Evolutionary conservation across 495 filamentous ascomycete species (phyloP), one percentile per base, ranked within the genome.

Genomic region (Xylaria curta): DNA sequence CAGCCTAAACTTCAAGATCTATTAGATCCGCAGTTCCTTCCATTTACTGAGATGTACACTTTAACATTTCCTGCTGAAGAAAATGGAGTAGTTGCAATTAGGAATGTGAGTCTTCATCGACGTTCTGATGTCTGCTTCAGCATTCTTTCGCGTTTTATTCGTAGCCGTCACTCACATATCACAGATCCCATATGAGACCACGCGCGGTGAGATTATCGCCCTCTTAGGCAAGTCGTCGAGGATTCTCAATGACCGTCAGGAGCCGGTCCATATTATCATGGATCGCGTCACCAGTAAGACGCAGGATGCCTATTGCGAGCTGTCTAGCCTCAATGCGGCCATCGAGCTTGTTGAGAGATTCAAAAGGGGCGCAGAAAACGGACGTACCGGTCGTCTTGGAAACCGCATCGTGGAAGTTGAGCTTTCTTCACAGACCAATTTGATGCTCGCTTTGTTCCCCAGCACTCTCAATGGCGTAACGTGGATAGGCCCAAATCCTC

Each of bases 181-280:
- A 38, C 71, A 93, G 91, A 92, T 94, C 59, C 92, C 92, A 0
- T 95, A 90, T 73, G 78, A 81, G 3, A 82, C 91, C 42, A 90
- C 87, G 4, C 91, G 90, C n/a, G 72, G 86, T 9, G 91, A 94
- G 72, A 84, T 94, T 26, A 80, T 87, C 42, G 89, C 91, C 15
- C 88, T 93, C 75, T 80, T 94, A 13, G 92, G 92, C n/a, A 87
- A 88, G n/a, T 87, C 86, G 70, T 87, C 90, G 0, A 85, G 83
- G 19, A 80, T 93, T 47, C 79, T 91, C 42, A 82, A 83, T 54
- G 87, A 89, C 58, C 73, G 79, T 2, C 84, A 90, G 7, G 89
- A 89, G 64, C 85, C 91, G 0, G 81, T 95, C 12, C 93, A 96
- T 74, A 93, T 96, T 72, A 92, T 94, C 73, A 94, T 96, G 91